phyloP scores from a whole-genome alignment of 2,329 filamentous ascomycete species.

The Microdochium paspali region DNA sequence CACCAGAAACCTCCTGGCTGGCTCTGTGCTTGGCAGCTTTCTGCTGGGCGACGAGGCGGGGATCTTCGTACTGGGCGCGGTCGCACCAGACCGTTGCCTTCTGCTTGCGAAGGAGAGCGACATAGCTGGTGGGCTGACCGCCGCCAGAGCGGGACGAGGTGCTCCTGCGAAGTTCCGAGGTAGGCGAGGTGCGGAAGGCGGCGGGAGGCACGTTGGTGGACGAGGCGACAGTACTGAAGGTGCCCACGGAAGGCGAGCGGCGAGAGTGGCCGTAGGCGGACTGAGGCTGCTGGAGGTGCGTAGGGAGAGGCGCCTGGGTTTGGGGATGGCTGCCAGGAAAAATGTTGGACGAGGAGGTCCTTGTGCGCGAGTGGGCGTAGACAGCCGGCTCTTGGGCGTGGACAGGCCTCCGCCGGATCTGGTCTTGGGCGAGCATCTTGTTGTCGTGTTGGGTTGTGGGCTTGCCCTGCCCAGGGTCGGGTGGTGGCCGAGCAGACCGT shows the following conservation, averaged over 20 bases:
- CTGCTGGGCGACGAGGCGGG: conserved; percentile 71
- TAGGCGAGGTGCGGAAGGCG: conserved; percentile 46
- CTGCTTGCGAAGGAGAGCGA: conserved; percentile 90
- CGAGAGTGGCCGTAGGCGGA: conserved; percentile 29
- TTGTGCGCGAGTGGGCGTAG: conserved; percentile 44
- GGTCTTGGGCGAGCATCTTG: conserved; percentile 19
- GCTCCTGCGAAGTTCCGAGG: conserved; percentile 59
- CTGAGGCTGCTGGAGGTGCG: conserved; percentile 24
- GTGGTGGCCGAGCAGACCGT: too few relatives aligned
- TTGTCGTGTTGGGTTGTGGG: background rate
- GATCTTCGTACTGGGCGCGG: conserved; percentile 84
- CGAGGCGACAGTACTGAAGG: conserved; percentile 60
- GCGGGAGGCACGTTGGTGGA: conserved; percentile 45
- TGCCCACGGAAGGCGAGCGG: conserved; percentile 57
- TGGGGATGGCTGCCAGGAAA: conserved; percentile 23
- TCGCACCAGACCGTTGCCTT: conserved; percentile 99
- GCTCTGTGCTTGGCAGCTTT: conserved; percentile 81
- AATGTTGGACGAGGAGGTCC: conserved; percentile 46
- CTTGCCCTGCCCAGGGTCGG: background rate
- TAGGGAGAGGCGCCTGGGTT: conserved; percentile 17
- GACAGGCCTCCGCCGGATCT: conserved; percentile 16
- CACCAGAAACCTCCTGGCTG: conserved; percentile 70
- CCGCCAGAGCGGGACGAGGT: conserved; percentile 68
- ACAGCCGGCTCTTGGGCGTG: conserved; percentile 17
- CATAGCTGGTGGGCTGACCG: conserved; percentile 64